phyloP scores from a whole-genome alignment of 441 rosid species.

The Pelargonium exstipulatum region DNA sequence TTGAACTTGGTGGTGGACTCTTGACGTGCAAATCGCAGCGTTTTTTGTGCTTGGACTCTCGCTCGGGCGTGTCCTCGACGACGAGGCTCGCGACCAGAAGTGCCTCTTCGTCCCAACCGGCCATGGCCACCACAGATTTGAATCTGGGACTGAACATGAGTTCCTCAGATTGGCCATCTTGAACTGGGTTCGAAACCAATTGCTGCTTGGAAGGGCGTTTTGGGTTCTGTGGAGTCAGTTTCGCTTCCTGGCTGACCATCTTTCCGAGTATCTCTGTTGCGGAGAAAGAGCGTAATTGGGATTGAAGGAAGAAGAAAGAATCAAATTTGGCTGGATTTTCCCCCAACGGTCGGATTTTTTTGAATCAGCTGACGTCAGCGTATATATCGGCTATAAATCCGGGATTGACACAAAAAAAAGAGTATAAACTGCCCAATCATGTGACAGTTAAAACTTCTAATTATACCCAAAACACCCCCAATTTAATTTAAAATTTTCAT shows the following conservation, averaged over 20 bases:
- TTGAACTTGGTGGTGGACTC: slow-evolving; percentile 60
- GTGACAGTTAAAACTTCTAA: no score
- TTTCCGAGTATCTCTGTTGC: slow-evolving; percentile 9
- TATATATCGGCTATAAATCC: slow-evolving; percentile 33
- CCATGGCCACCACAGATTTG: slow-evolving; percentile 84
- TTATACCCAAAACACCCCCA: no score
- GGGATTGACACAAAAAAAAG: not conserved
- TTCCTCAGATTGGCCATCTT: slow-evolving; percentile 25
- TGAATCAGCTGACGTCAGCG: not conserved
- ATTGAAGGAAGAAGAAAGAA: not conserved
- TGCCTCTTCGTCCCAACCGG: slow-evolving; percentile 97
- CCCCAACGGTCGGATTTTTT: slow-evolving; percentile 50
- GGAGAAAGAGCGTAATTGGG: slow-evolving; percentile 2
- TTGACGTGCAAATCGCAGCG: slow-evolving; percentile 47
- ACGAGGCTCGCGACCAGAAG: slow-evolving; percentile 62
- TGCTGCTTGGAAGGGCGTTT: slow-evolving; percentile 14
- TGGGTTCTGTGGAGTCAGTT: slow-evolving; percentile 23
- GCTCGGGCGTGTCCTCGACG: slow-evolving; percentile 88
- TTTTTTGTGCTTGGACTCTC: slow-evolving; percentile 47
- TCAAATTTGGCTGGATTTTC: not conserved
- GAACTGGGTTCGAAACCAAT: slow-evolving; percentile 19
- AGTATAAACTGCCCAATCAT: not conserved
- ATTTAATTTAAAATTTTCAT: no score
- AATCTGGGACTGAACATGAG: slow-evolving; percentile 71
- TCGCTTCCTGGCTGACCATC: slow-evolving; percentile 44